Conservation (phyloP, 768 basidiomycete species). For the Dendrothele bispora region DNA sequence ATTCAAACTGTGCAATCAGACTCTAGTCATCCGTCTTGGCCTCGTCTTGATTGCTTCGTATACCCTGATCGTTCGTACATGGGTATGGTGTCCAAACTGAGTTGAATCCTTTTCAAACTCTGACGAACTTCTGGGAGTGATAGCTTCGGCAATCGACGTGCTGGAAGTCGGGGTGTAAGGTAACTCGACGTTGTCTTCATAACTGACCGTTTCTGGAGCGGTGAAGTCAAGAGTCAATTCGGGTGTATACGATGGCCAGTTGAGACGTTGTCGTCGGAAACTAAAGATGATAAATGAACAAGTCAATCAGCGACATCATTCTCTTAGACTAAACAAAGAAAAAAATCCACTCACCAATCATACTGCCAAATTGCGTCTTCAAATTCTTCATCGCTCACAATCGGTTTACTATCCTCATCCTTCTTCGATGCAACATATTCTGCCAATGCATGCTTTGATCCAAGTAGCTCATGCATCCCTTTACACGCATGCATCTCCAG, state of each 20-base stretch:
- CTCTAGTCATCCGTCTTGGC: neutral
- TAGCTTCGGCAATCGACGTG: neutral
- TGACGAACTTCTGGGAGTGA: neutral
- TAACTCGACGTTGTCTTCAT: slow-evolving; percentile 12
- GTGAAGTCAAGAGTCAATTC: slow-evolving; percentile 26
- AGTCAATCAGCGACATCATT: slow-evolving; percentile 2
- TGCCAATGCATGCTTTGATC: slow-evolving; percentile 56
- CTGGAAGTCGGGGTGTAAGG: slow-evolving; percentile 19
- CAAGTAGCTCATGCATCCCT: slow-evolving; percentile 62
- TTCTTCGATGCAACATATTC: slow-evolving; percentile 43
- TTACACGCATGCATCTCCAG: slow-evolving; percentile 78
- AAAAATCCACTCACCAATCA: slow-evolving; percentile 52
- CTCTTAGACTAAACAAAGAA: slow-evolving; percentile 8
- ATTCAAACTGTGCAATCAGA: neutral
- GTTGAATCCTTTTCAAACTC: slow-evolving; percentile 23
- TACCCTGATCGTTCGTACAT: slow-evolving; percentile 53
- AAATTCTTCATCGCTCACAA: slow-evolving; percentile 36
- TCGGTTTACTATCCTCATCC: slow-evolving; percentile 35
- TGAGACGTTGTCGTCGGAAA: slow-evolving; percentile 66
- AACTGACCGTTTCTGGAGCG: slow-evolving; percentile 15
- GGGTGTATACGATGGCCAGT: slow-evolving; percentile 58
- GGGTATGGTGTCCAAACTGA: slow-evolving; percentile 39
- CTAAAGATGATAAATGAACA: slow-evolving; percentile 32
- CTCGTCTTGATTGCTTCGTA: slow-evolving; percentile 47
- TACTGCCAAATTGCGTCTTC: slow-evolving; percentile 53